phyloP scores from a whole-genome alignment of 192 early-diverging fungal genomes.

The Mortierella antarctica region DNA sequence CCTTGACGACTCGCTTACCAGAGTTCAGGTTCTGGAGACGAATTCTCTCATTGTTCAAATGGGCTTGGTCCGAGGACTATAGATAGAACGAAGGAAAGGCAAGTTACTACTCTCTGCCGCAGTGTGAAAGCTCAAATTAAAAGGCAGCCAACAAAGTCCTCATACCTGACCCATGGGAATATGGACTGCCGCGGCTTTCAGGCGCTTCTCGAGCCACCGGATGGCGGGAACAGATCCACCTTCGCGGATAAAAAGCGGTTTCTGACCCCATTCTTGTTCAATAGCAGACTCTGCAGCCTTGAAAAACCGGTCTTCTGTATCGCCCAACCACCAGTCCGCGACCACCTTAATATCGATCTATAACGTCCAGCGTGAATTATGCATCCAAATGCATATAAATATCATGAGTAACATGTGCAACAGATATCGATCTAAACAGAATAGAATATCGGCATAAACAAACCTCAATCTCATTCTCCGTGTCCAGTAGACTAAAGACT shows the following conservation, averaged over 20 bases:
- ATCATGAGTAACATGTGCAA: too few relatives aligned
- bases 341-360: conserved; percentile 70
- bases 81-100: background rate
- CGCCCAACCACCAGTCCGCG: conserved; percentile 84
- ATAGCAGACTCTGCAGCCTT: conserved; percentile 76
- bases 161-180: conserved; percentile 79
- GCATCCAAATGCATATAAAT: too few relatives aligned
- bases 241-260: conserved; percentile 80
- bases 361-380: background rate
- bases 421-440: background rate
- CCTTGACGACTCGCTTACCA: conserved; percentile 72
- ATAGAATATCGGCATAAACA: conserved; percentile 8
- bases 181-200: conserved; percentile 73
- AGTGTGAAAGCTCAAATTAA: too few relatives aligned
- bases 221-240: conserved; percentile 84
- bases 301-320: conserved; percentile 71
- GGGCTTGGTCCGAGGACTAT: conserved; percentile 80
- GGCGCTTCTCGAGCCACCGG: conserved; percentile 75
- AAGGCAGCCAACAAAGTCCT: background rate
- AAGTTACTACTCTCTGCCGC: too few relatives aligned
- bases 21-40: conserved; percentile 73
- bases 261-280: conserved; percentile 66
- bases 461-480: conserved; percentile 61
- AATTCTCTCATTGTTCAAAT: conserved; percentile 82
- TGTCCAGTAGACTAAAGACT: conserved; percentile 61